phyloP scores from a whole-genome alignment of 129 eudicot species.

The Saussurea involucrata region DNA sequence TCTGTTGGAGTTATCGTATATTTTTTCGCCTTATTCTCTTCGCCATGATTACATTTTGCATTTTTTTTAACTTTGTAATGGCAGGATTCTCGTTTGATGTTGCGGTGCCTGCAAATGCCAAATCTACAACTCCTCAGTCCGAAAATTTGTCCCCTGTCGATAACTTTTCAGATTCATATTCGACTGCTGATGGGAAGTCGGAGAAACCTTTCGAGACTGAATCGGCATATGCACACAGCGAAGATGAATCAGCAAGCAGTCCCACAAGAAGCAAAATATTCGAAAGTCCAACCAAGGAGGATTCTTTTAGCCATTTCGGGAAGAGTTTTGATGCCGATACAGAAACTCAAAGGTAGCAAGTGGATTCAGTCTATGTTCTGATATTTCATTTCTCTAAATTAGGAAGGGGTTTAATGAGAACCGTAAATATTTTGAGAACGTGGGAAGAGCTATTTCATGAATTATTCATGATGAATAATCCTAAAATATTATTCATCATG shows the following conservation, averaged over 20 bases:
- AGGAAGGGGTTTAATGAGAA: not conserved
- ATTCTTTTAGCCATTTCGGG: conserved; percentile 52
- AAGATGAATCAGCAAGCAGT: conserved; percentile 75
- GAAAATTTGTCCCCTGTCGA: conserved; percentile 49
- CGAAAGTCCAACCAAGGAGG: conserved; percentile 69
- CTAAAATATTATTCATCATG: not conserved
- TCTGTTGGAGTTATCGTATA: not conserved
- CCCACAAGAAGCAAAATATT: conserved; percentile 50
- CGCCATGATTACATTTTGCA: not conserved
- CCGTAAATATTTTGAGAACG: not conserved
- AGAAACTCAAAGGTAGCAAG: conserved; percentile 58
- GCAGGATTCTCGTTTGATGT: conserved; percentile 67
- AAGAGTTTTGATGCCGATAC: conserved; percentile 73
- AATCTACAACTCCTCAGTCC: conserved; percentile 36
- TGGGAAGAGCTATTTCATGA: not conserved
- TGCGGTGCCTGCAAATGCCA: conserved; percentile 49
- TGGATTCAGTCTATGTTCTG: not conserved
- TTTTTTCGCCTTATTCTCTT: not conserved
- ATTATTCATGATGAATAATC: not conserved
- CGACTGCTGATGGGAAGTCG: conserved; percentile 51
- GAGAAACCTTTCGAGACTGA: conserved; percentile 71
- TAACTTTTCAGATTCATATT: conserved; percentile 44
- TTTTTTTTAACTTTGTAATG: conserved; percentile 6
- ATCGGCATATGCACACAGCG: conserved; percentile 59
- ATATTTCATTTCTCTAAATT: not conserved